Base-by-base conservation (phyloP, 331 rosid species). In the Pyracantha coccinea region DNA sequence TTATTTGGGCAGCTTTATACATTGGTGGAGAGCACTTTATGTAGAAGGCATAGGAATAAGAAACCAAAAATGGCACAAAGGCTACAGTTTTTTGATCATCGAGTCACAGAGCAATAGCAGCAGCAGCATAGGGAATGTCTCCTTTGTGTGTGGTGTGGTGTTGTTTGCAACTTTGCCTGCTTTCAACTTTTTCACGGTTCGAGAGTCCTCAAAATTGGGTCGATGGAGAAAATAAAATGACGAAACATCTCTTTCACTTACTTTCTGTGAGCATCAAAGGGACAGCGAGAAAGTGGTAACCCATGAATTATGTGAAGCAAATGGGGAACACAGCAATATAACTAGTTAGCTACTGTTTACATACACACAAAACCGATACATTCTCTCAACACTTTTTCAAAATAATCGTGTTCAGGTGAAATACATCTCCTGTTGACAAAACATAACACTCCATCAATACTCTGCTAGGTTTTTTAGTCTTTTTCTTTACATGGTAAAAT, bases 171-270 rank as follows among this genome's bases (percentile, higher is more conserved):
- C 28, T 27, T 27, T 27, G 31, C 50, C 47, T 13, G 64, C 35
- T 41, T 76, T 59, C 72, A 61, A 72, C 28, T 41, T 63, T 70
- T 25, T 24, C 65, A 59, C 11, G 0, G 60, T 17, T 50, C 20
- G 53, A 6, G 0, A 17, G 31, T 83, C 78, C 84, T 74, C 59
- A 72, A 79, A 68, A 76, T 73, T 50, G 57, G 82, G 72, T 53
- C 82, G 83, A 65, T 58, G 57, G 53, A 19, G 14, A 50, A 55
- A 17, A 54, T 27, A 72, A 57, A 25, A 60, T 12, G 73, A 3
- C 1, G 63, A 74, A 71, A 80, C 75, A 73, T 86, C 93, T 29
- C 86, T 89, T 81, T 89, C 93, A 79, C 61, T 47, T 32, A 71
- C 91, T 83, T 89, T 86, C 77, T 53, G 75, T 41, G 78, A 73